These are phyloP conservation scores for Xerocomus amazonicus DNA, from an alignment of 1,284 basidiomycete species.

Conservation along the genomic window DNA sequence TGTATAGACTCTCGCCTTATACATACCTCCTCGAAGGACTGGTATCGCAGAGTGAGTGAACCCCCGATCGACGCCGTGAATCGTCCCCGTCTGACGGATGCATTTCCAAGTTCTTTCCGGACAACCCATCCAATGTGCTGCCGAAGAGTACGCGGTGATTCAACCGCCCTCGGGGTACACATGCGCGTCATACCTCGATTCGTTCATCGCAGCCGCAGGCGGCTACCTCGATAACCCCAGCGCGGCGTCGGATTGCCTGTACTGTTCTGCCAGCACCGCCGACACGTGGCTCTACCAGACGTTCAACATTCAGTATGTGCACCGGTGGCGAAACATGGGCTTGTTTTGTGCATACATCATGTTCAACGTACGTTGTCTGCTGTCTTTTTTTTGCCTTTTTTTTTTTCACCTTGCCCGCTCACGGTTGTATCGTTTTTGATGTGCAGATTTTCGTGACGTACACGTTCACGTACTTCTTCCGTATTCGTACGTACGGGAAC, in stretches of 20 bases:
- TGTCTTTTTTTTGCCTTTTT: too few relatives aligned
- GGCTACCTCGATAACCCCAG: constrained; percentile 78
- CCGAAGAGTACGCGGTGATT: constrained; percentile 63
- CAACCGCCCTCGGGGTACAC: constrained; percentile 70
- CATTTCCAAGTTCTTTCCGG: constrained; percentile 39
- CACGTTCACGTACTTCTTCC: constrained; percentile 38
- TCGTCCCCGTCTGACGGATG: not conserved
- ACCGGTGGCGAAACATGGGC: constrained; percentile 52
- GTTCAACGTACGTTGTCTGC: constrained; percentile 44
- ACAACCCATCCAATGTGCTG: constrained; percentile 59
- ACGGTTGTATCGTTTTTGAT: not conserved
- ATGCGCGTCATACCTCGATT: constrained; percentile 64
- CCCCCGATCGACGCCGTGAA: not conserved
- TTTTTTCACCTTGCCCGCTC: too few relatives aligned
- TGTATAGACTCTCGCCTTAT: constrained; percentile 78
- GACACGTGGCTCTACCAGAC: constrained; percentile 42
- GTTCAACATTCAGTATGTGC: constrained; percentile 48
- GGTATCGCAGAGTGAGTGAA: constrained; percentile 37
- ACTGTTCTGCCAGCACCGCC: constrained; percentile 53
- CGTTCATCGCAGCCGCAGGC: constrained; percentile 58
- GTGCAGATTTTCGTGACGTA: constrained; percentile 31
- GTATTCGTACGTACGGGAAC: constrained; percentile 28
- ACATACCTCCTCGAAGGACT: constrained; percentile 66
- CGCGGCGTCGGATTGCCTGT: constrained; percentile 57
- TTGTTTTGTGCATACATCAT: constrained; percentile 42